These are phyloP conservation scores for Entoloma clypeatum DNA, from an alignment of 1,284 basidiomycete species.

Conservation along the genomic window DNA sequence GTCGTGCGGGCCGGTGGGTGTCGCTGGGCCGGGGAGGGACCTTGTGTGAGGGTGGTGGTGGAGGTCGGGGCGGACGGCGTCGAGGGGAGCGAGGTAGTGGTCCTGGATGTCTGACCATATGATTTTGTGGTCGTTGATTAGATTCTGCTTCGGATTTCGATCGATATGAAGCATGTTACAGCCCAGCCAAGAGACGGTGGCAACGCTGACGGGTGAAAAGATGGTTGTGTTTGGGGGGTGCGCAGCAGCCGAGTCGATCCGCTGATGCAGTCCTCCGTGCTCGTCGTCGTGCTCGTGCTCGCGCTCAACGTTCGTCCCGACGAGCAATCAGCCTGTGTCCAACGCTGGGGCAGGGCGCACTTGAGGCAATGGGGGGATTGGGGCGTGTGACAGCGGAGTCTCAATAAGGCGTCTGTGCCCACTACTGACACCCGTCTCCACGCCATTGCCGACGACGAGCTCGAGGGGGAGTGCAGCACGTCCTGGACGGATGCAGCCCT, in stretches of 20 bases:
- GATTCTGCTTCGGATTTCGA: constrained; percentile 44
- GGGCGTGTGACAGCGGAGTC: too few species aligned
- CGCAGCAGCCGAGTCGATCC: constrained; percentile 7
- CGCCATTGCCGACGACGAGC: too few species aligned
- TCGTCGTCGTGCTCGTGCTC: neutral
- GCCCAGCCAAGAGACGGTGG: constrained; percentile 11
- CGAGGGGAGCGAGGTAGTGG: constrained; percentile 15
- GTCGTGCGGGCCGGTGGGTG: constrained; percentile 25
- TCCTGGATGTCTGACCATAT: constrained; percentile 29
- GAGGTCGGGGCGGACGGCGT: constrained; percentile 30
- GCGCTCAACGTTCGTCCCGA: constrained; percentile 1
- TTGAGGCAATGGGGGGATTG: too few species aligned
- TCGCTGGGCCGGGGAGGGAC: constrained; percentile 10
- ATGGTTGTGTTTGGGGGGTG: constrained; percentile 9
- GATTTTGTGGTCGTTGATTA: constrained; percentile 38
- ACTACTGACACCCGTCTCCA: too few species aligned
- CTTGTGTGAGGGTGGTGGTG: constrained; percentile 9
- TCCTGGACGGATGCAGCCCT: constrained; percentile 1
- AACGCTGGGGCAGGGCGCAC: too few species aligned
- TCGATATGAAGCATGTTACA: constrained; percentile 56
- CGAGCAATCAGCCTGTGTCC: neutral
- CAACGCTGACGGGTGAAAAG: constrained; percentile 8
- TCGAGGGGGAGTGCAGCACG: neutral
- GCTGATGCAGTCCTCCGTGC: neutral
- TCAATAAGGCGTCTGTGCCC: too few species aligned